phyloP scores from a whole-genome alignment of 1,284 basidiomycete species.

The Heterobasidion annosum region DNA sequence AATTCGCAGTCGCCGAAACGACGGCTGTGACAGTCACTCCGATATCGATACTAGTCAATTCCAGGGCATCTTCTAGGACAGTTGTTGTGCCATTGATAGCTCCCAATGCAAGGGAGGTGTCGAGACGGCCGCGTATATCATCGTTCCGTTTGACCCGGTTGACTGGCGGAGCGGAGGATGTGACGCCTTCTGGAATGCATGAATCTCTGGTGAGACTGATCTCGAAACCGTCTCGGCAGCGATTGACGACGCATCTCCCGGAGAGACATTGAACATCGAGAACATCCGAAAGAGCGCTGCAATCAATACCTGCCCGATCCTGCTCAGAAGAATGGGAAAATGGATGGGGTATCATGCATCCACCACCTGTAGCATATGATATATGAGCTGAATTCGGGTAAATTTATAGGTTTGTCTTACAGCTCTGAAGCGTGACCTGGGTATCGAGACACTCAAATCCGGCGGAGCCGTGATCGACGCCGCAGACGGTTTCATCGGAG shows the following conservation, averaged over 20 bases:
- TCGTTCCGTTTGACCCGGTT: no score
- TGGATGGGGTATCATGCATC: constrained; percentile 1
- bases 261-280: background rate
- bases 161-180: no score
- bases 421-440: constrained; percentile 12
- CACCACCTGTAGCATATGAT: background rate
- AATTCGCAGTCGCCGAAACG: no score
- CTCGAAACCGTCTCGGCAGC: constrained; percentile 1
- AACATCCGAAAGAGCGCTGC: background rate
- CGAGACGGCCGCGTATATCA: no score
- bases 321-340: background rate
- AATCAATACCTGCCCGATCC: background rate
- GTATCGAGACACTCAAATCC: constrained; percentile 14
- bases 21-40: no score
- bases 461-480: constrained; percentile 5
- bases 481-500: constrained; percentile 10
- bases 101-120: no score
- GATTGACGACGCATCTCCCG: background rate
- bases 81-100: no score
- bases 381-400: background rate
- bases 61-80: no score
- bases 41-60: no score
- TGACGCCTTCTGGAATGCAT: background rate
- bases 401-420: constrained; percentile 2
- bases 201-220: background rate